Evolutionary conservation across 2,329 filamentous ascomycete species (phyloP).

Genomic region (Fusarium sp.): DNA sequence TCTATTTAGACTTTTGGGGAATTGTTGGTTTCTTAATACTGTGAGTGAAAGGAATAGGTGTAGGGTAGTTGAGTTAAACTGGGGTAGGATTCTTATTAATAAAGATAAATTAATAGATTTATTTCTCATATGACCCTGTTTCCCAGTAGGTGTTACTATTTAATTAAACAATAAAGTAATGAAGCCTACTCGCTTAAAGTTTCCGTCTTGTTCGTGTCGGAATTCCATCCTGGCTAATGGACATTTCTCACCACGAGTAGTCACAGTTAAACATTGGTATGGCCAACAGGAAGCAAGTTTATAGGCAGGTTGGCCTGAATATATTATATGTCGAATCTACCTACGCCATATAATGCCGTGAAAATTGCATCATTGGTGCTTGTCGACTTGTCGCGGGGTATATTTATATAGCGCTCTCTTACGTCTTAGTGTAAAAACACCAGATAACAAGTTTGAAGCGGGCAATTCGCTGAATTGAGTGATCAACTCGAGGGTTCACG

Average conservation of each 20-base stretch:
- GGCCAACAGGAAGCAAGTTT: rapidly evolving
- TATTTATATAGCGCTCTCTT: neutral
- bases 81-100: rapidly evolving
- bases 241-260: rapidly evolving
- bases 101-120: rapidly evolving
- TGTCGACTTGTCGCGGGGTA: rapidly evolving
- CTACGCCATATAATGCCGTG: rapidly evolving
- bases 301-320: rapidly evolving
- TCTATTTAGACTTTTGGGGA: rapidly evolving
- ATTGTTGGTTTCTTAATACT: neutral
- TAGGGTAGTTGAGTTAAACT: neutral
- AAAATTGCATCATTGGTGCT: neutral
- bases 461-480: too few species aligned
- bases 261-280: rapidly evolving
- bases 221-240: rapidly evolving
- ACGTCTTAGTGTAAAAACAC: too few species aligned
- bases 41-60: rapidly evolving
- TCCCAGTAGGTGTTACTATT: rapidly evolving
- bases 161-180: rapidly evolving
- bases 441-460: too few species aligned
- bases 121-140: rapidly evolving
- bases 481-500: too few species aligned
- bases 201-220: rapidly evolving
- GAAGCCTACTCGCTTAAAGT: rapidly evolving
- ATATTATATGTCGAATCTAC: rapidly evolving